Conservation (phyloP, 1,139 yeast species). For the Blastobotrys malaysiensis region DNA sequence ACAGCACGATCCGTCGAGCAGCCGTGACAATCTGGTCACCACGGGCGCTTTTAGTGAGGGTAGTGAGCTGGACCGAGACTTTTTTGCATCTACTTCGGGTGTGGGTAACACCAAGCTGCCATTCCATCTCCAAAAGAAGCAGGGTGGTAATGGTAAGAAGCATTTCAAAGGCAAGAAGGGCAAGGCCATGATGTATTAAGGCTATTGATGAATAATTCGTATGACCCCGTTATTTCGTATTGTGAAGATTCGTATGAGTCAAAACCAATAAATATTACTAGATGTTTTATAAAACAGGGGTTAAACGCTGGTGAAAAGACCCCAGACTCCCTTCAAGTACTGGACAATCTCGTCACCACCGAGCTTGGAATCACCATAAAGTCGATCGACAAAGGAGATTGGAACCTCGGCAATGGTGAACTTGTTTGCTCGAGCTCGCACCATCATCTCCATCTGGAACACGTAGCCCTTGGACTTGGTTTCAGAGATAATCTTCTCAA, state of each 20-base stretch:
- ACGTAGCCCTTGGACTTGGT: constrained; percentile 79
- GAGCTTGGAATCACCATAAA: constrained; percentile 74
- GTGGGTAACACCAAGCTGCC: constrained; percentile 64
- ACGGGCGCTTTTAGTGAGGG: constrained; percentile 25
- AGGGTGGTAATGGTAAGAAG: constrained; percentile 48
- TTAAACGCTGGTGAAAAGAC: constrained; percentile 58
- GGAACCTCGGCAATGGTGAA: constrained; percentile 77
- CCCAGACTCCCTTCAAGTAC: constrained; percentile 72
- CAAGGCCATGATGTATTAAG: constrained; percentile 24
- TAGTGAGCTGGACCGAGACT: constrained; percentile 75
- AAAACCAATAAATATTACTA: not conserved
- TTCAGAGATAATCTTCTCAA: constrained; percentile 60
- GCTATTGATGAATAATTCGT: not conserved
- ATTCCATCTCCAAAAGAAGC: constrained; percentile 50
- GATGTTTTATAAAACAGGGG: no score
- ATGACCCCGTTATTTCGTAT: not conserved
- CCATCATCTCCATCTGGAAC: constrained; percentile 90
- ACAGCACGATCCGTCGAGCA: constrained; percentile 47
- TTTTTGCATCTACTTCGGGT: constrained; percentile 57
- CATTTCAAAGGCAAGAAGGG: constrained; percentile 78
- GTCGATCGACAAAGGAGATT: constrained; percentile 71
- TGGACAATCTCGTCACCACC: constrained; percentile 82
- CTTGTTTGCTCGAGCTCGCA: constrained; percentile 67
- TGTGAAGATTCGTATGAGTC: not conserved
- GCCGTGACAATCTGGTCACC: not conserved